Base-by-base conservation (phyloP, 2,329 filamentous ascomycete genomes). In the Aspergillus carbonarius region DNA sequence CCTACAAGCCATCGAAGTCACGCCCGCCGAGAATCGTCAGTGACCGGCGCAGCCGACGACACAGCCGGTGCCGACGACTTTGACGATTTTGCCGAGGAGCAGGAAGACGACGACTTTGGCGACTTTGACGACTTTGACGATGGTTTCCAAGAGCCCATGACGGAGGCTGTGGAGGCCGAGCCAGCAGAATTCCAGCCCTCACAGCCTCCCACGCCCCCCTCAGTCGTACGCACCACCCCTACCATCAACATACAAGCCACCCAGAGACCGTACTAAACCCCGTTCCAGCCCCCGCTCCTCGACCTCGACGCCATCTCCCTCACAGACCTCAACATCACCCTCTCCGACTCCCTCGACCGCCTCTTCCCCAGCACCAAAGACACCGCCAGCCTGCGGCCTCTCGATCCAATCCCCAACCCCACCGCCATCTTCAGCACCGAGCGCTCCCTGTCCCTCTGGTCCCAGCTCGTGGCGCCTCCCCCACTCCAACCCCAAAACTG, bases 401-500 rank as follows among this genome's bases (percentile, higher is more conserved):
- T 77, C 57, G 73, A 79, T 57, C 70, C 77, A 18, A 75, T 80
- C 54, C 68, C 72, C 50, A 72, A 77, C 67, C 71, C 74, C 53
- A 75, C 78, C 37, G 73, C 89, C 46, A 84, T 92, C 52, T 95
- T 97, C 76, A 86, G 91, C 55, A 96, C 91, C 40, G 89, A 92
- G 54, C 87, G 93, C 59, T 96, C 91, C 61, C 88, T 91, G 57
- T 97, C 95, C 0, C 82, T 99, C 34, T 99, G 95, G 95, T 92
- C 93, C 40, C 95, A 99, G 78, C 86, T 99, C 4, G 92, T 97
- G 30, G 93, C 93, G 2, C 93, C 95, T 18, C 95, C 95, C 1
- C 93, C 95, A 2, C 85, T 99, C 37, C 92, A 96, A 69, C 95
- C 95, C 5, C 93, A 95, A 0, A 95, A 99, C 75, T 99, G 95